phyloP scores from a whole-genome alignment of 352 stramenopile genomes.

The Globisporangium paddicum region DNA sequence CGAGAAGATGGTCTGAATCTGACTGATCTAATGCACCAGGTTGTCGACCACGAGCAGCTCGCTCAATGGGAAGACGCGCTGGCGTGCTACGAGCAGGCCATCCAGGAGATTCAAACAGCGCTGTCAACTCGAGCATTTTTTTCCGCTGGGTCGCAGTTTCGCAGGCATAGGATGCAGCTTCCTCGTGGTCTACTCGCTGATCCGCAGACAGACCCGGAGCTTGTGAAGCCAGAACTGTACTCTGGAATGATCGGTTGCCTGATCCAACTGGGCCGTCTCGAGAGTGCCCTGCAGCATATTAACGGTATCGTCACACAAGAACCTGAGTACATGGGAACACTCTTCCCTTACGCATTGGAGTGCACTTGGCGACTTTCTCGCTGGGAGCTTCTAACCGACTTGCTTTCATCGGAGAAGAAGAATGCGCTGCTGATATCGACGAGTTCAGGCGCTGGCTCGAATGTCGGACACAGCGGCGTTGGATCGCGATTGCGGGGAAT shows the following conservation, averaged over 20 bases:
- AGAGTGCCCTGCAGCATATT: slow-evolving; percentile 84
- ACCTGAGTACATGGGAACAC: slow-evolving; percentile 65
- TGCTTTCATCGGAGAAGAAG: slow-evolving; percentile 74
- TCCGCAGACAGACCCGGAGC: slow-evolving; percentile 37
- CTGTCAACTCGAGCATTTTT: slow-evolving; percentile 29
- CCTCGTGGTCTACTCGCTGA: slow-evolving; percentile 19
- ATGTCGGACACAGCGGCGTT: neutral
- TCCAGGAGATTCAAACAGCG: slow-evolving; percentile 59
- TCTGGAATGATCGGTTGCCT: slow-evolving; percentile 77
- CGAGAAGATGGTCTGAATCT: slow-evolving; percentile 44
- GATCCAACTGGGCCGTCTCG: slow-evolving; percentile 79
- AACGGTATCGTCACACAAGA: slow-evolving; percentile 82
- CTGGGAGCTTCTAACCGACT: slow-evolving; percentile 73
- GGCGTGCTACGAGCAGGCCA: slow-evolving; percentile 73
- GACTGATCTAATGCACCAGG: slow-evolving; percentile 63
- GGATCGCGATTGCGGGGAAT: slow-evolving; percentile 44
- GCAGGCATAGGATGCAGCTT: slow-evolving; percentile 11
- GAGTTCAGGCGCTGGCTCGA: slow-evolving; percentile 2
- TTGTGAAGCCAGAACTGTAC: slow-evolving; percentile 72
- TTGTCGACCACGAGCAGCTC: slow-evolving; percentile 65
- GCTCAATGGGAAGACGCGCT: slow-evolving; percentile 75
- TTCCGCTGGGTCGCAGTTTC: neutral
- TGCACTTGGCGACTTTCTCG: slow-evolving; percentile 83
- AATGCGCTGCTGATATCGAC: slow-evolving; percentile 48
- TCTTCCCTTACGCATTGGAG: slow-evolving; percentile 81